Conservation (phyloP, 495 filamentous ascomycete species). For the Aspergillus leporis region DNA sequence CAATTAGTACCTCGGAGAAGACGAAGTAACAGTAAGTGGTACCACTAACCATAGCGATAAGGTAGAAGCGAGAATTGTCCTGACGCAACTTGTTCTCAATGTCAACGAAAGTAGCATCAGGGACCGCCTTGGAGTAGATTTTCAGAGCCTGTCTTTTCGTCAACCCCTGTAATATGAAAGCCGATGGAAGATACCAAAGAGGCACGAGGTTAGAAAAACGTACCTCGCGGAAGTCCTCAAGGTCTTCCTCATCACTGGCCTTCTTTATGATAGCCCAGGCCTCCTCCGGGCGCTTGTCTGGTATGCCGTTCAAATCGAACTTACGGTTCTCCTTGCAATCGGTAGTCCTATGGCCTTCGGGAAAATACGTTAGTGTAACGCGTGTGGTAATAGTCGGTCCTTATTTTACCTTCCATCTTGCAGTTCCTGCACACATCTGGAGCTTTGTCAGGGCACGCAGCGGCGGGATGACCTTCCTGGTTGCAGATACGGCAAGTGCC, state of each 20-base stretch:
- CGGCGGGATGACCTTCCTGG: constrained; percentile 69
- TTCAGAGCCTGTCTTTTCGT: constrained; percentile 52
- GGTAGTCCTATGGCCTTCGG: constrained; percentile 60
- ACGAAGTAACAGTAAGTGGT: not conserved
- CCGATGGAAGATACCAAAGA: not conserved
- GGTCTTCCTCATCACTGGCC: constrained; percentile 63
- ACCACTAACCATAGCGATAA: constrained; percentile 67
- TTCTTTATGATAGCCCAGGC: constrained; percentile 69
- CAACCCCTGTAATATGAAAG: constrained; percentile 15
- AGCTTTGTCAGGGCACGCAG: constrained; percentile 69
- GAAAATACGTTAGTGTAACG: constrained; percentile 2
- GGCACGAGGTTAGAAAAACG: constrained; percentile 1
- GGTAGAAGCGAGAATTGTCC: constrained; percentile 60
- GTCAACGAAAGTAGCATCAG: constrained; percentile 63
- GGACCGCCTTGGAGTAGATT: constrained; percentile 72
- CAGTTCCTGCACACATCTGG: constrained; percentile 74
- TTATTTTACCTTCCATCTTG: constrained; percentile 60
- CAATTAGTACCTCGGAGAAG: constrained; percentile 5
- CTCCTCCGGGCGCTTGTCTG: constrained; percentile 58
- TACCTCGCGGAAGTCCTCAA: constrained; percentile 74
- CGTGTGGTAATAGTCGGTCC: constrained; percentile 2
- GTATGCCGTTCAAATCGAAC: constrained; percentile 61
- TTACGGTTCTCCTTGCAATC: constrained; percentile 71
- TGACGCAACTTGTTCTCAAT: constrained; percentile 74
- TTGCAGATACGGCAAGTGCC: constrained; percentile 72